Base-by-base conservation (phyloP, 495 filamentous ascomycete genomes). In the Penicillium longicatenatum region DNA sequence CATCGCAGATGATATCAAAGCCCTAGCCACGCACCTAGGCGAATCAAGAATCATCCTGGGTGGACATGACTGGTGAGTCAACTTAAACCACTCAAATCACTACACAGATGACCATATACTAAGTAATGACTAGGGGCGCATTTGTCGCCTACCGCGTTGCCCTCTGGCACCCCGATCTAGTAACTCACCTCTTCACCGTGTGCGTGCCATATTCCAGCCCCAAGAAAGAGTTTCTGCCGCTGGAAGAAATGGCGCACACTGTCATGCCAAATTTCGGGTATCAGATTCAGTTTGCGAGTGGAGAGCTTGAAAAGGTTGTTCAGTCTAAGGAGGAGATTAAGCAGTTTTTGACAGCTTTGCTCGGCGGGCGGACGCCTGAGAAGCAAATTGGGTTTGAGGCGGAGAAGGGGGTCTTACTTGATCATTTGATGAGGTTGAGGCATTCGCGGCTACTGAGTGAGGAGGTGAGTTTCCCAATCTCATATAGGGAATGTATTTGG, bases 61-160 rank as follows among this genome's bases (percentile, higher is more conserved):
- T 14, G 92, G 91, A 8, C 92, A 96, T 68, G 92, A 96, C 70
- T 96, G 92, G 93, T 91, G 86, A 65, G 79, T 35, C 21, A 26
- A 5, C 4, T 16, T 22, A 50, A 51, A 43, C 17, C 11, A 9
- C 22, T 22, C 30, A 37, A 35, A 35, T 0, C 12, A 10, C 8
- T 12, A 35, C 26, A 4, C 26, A 10, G 9, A 14, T 31, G n/a
- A 26, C 7, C 26, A 12, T 35, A 35, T 35, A 11, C 31, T 35
- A 35, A 35, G 26, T 26, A 10, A 35, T 35, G 9, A 35, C 10
- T 2, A 82, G 81, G 79, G 83, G 85, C 58, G 84, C 84, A 31
- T 73, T 70, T 14, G 75, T 86, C 5, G 79, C 78, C 37, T 87
- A 83, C 59, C 83, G 90, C 50, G 70, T 88, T 45, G 83, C 87